Conservation (phyloP, 108 stramenopile species). For the Aurantiochytrium sp. region DNA sequence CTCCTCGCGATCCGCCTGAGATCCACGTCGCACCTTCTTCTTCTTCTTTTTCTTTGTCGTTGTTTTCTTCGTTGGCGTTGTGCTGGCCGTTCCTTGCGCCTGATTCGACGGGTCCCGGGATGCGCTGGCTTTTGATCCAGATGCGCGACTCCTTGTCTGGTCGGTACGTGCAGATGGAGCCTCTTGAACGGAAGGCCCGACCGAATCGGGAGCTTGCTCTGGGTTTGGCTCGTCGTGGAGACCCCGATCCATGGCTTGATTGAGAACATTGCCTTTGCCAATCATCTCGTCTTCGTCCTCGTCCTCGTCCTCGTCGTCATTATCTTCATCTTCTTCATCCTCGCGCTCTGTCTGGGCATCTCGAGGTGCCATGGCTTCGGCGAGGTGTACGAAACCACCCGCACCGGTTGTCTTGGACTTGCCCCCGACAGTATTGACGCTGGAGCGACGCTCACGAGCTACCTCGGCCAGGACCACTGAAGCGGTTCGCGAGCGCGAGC, state of each 20-base stretch:
- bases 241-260: neutral
- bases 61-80: neutral
- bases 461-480: neutral
- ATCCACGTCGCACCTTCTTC: neutral
- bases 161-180: no score
- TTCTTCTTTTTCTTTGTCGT: neutral
- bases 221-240: neutral
- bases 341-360: neutral
- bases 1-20: neutral
- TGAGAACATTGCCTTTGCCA: neutral
- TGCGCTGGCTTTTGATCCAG: no score
- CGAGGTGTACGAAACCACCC: neutral
- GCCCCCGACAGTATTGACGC: neutral
- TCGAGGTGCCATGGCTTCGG: neutral
- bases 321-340: neutral
- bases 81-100: neutral
- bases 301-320: neutral
- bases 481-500: neutral
- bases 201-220: neutral
- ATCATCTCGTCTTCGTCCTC: neutral
- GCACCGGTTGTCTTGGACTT: neutral
- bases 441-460: neutral
- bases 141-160: no score
- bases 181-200: no score
- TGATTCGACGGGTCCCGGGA: no score